Base-by-base conservation (phyloP, 2,329 filamentous ascomycete species). In the Fusarium acutatum region DNA sequence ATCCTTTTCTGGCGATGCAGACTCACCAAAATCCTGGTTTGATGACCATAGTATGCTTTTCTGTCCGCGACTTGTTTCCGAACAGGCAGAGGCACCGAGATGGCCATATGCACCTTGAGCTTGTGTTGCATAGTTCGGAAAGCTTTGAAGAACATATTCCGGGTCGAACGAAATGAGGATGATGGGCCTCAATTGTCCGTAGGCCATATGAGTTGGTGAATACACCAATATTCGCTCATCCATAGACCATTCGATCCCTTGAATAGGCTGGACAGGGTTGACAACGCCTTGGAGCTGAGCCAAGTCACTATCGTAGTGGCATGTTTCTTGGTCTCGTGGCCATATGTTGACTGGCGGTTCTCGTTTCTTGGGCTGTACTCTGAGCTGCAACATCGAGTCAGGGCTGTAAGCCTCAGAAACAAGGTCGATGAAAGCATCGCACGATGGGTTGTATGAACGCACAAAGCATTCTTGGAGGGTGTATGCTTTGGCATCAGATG, bases 341-440 rank as follows among this genome's bases (percentile, higher is more conserved):
- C 79, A 82, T 22, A 76, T 63, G 14, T 57, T 50, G 30, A 65
- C 58, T 38, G 50, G 13, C 32, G 67, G 47, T 20, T 28, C 41
- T 18, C 53, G 44, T 41, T 54, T 44, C 54, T 70, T 78, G 41
- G 78, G 71, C 35, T 74, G 74, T 24, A 75, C 66, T 37, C 79
- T 77, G 38, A 93, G 80, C 9, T 86, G 84, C 18, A 89, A 80
- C 24, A 82, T 69, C 57, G 81, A 81, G 8, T 78, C 69, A n/a
- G 79, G 72, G 65, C 4, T 77, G 70, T 49, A 74, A 28, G 46
- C 37, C 79, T 83, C 79, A 54, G 7, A 85, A 80, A 68, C 88
- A 0, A 93, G 78, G 72, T 93, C 91, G 10, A 92, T 60, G 74
- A 89, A 92, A 0, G 89, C 84, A 28, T 83, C 84, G 69, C 86